Conservation (phyloP, 208 protist species). For the Phytomonas sp. region DNA sequence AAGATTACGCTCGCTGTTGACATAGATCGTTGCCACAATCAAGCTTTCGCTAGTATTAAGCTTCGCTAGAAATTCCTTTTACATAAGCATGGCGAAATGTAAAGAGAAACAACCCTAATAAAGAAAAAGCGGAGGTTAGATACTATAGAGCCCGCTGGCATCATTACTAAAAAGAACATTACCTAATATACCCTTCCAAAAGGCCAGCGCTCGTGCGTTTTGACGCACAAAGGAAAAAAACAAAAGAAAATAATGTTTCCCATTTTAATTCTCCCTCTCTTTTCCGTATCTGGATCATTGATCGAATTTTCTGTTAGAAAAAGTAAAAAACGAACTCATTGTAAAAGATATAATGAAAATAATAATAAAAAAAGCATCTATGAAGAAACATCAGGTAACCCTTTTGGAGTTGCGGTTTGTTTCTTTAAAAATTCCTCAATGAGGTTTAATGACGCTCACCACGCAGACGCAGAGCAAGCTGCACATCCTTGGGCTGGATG, state of each 20-base stretch:
- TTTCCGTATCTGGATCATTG: constrained; percentile 3
- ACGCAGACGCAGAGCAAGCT: constrained; percentile 53
- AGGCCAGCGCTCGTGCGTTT: neutral
- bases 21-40: neutral
- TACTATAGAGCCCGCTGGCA: neutral
- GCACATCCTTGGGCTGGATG: constrained; percentile 72
- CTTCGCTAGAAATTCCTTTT: neutral
- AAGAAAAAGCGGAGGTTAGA: neutral
- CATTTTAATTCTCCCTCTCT: constrained; percentile 1
- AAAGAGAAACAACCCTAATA: neutral
- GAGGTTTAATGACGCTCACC: constrained; percentile 42
- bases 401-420: constrained; percentile 6
- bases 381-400: constrained; percentile 10
- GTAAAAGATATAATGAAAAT: constrained; percentile 9
- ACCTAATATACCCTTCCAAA: neutral
- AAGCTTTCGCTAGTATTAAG: neutral
- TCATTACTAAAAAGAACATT: neutral
- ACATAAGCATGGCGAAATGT: neutral
- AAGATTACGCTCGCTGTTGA: neutral
- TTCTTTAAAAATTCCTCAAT: constrained; percentile 7
- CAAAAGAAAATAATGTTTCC: constrained; percentile 6
- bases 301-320: constrained; percentile 12
- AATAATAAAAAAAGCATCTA: constrained; percentile 18
- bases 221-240: neutral
- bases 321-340: neutral